phyloP scores from a whole-genome alignment of 495 filamentous ascomycete species.

The Rusavskia elegans region DNA sequence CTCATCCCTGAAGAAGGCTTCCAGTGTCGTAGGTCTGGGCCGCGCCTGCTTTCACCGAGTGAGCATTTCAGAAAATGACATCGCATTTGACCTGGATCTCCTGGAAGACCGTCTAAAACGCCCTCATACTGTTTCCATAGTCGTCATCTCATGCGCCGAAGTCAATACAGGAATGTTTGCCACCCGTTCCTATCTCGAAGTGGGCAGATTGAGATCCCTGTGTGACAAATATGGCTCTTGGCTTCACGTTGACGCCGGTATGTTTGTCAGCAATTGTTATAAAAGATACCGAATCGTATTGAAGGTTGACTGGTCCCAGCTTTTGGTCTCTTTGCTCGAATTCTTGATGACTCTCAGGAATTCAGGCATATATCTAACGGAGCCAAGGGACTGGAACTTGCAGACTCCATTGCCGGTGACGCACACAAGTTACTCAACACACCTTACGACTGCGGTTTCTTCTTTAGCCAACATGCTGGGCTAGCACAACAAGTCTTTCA shows the following conservation, averaged over 20 bases:
- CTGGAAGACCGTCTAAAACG: conserved; percentile 37
- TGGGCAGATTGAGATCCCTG: conserved; percentile 46
- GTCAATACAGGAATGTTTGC: conserved; percentile 85
- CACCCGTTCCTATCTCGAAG: conserved; percentile 37
- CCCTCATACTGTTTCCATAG: conserved; percentile 45
- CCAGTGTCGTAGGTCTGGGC: conserved; percentile 66
- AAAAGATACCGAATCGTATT: not conserved
- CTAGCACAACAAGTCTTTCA: conserved; percentile 50
- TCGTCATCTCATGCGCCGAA: conserved; percentile 69
- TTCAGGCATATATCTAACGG: conserved; percentile 38
- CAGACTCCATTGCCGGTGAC: conserved; percentile 75
- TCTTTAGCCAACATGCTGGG: conserved; percentile 49
- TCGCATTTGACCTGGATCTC: conserved; percentile 48
- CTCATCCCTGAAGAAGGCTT: conserved; percentile 69
- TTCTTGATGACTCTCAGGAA: conserved; percentile 41
- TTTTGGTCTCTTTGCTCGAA: conserved; percentile 70
- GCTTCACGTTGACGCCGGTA: conserved; percentile 77
- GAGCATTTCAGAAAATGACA: conserved; percentile 30
- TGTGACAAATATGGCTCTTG: conserved; percentile 66
- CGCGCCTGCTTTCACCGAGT: conserved; percentile 49
- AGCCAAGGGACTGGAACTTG: conserved; percentile 58
- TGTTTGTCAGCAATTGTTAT: conserved; percentile 3
- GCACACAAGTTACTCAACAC: conserved; percentile 90
- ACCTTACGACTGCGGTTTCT: conserved; percentile 89
- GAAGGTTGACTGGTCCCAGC: conserved; percentile 22